Base-by-base conservation (phyloP, 129 eudicot genomes). In the Flaveria brownii region DNA sequence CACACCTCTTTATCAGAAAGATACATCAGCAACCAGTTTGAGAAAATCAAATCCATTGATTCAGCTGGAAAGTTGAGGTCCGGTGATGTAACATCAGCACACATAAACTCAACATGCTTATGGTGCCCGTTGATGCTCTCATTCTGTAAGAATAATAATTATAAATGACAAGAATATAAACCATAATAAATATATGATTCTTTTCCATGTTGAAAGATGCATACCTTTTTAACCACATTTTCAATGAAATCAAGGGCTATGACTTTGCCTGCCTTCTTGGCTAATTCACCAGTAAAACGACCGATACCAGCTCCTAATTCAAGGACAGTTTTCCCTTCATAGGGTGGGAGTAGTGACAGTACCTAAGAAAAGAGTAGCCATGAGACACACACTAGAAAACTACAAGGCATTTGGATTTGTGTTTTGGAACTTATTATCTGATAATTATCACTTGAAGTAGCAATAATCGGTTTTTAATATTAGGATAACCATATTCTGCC, bases 271-370 rank as follows among this genome's bases (percentile, higher is more conserved):
- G 92, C 97, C 79, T 76, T 91, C 66, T 87, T 77, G 33, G 90
- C 99, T 17, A 95, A 69, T 82, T 95, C 95, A 63, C 96, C 85
- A 39, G 99, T 95, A 82, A 89, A 95, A 82, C 96, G 97, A 77
- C 99, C 99, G 70, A 78, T 88, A 20, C 99, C 99, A 70, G 96
- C 97, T 79, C 99, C 99, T 22, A 95, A 90, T 78, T 91, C 99
- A 9, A 95, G 85, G 28, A 91, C 82, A 23, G 86, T 65, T 80
- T 95, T 91, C 59, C 97, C 97, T 83, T 87, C 97, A 71, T 78
- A 91, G 5, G 89, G 60, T 70, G 99, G 99, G 54, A 95, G 97
- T 79, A 91, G 80, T 60, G 99, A 91, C 45, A 95, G 84, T 22
- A 95, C 93, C 99, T 95, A 77, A 17, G 51, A 17, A 80, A 65